Percentiles rank a stretch among this genome's conserved stretches.
phyloP scores from a whole-genome alignment of 192 early-diverging fungal species.

The Linnemannia elongata region DNA sequence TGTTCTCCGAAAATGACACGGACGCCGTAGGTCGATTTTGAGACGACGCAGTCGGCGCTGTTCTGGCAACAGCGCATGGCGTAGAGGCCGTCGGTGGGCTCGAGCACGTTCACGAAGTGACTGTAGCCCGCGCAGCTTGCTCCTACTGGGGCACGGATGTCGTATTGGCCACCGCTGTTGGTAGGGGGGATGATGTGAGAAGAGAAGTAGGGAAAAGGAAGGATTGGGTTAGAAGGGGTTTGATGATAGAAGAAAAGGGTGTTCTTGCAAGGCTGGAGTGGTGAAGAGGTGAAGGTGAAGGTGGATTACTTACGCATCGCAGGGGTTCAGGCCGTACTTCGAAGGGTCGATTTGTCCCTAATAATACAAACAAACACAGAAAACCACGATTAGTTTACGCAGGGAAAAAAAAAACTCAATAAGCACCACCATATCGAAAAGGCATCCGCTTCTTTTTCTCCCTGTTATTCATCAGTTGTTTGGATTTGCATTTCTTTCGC shows the following conservation, averaged over 20 bases:
- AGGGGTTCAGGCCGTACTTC: conserved; percentile 40
- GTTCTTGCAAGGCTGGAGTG: too few relatives aligned
- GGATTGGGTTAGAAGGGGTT: too few relatives aligned
- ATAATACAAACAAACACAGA: not conserved
- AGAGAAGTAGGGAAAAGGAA: not conserved
- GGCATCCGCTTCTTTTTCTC: not conserved
- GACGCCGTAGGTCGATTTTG: conserved; percentile 25
- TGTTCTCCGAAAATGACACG: conserved; percentile 35
- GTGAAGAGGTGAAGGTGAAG: not conserved
- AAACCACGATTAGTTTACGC: not conserved
- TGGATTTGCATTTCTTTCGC: not conserved
- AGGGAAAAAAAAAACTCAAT: not conserved
- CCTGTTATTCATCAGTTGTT: too few relatives aligned
- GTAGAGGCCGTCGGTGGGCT: conserved; percentile 54
- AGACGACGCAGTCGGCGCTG: conserved; percentile 31
- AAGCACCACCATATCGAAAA: not conserved
- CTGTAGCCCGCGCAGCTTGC: conserved; percentile 58
- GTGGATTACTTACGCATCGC: conserved; percentile 31
- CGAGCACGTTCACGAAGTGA: conserved; percentile 62
- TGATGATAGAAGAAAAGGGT: not conserved
- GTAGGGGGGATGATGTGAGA: not conserved
- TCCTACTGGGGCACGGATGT: conserved; percentile 44
- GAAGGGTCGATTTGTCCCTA: conserved; percentile 52
- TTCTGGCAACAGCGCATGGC: conserved; percentile 64
- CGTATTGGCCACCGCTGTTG: conserved; percentile 7